Conservation (phyloP, 768 basidiomycete genomes). For the Podaxis sp. region DNA sequence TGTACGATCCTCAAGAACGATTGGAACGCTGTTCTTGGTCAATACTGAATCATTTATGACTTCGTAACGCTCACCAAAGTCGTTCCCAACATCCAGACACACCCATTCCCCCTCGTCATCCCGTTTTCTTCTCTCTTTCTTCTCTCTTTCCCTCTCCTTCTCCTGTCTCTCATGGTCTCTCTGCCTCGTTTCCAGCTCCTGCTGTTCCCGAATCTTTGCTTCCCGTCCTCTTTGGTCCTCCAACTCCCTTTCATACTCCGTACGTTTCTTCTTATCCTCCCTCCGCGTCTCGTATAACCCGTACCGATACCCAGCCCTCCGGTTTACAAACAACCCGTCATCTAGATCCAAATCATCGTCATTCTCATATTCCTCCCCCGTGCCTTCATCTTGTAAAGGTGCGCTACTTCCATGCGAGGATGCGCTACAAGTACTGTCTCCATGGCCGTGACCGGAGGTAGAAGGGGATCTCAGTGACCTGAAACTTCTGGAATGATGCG, state of each 20-base stretch:
- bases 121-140: constrained; percentile 19
- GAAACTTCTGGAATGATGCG: background rate
- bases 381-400: background rate
- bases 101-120: constrained; percentile 47
- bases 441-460: background rate
- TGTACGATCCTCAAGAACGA: constrained; percentile 36
- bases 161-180: background rate
- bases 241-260: background rate
- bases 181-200: constrained; percentile 1
- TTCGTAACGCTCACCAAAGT: constrained; percentile 33
- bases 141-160: constrained; percentile 11
- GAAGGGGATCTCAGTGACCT: background rate
- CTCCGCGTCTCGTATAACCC: constrained; percentile 5
- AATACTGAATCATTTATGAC: background rate
- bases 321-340: constrained; percentile 1
- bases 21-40: background rate
- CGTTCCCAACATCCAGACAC: constrained; percentile 50
- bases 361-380: constrained; percentile 1
- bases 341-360: constrained; percentile 18
- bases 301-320: constrained; percentile 19
- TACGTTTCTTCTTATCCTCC: background rate
- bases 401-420: background rate
- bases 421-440: background rate
- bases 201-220: constrained; percentile 2
- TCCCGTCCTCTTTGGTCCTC: background rate